Base-by-base conservation (phyloP, 306 rosid species). In the Cyclanthera cordifolia region DNA sequence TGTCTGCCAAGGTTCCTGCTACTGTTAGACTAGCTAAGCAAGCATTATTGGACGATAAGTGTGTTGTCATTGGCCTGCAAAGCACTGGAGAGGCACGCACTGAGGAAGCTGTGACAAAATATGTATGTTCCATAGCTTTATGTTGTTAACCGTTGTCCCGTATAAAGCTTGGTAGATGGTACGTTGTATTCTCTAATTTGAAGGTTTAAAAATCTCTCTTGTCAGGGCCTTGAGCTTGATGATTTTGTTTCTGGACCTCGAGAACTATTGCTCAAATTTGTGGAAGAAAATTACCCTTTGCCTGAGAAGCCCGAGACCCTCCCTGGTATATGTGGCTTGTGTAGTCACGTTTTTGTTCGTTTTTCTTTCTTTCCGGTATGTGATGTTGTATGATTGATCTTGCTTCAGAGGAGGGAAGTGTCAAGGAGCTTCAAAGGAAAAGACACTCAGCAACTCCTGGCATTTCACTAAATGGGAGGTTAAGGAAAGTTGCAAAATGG, bases 1-100 rank as follows among this genome's bases (percentile, higher is more conserved):
- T 93, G 96, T 93, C 99, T 55, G 99, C 99, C 67, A 93, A 93
- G 88, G 96, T 93, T 53, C 99, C 99, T 71, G 95, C 95, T 80
- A 68, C 88, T 74, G 90, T 93, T 81, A 86, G 91, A 78, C 82
- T 93, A 59, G 95, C 95, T 9, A 86, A 90, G 80, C 76, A 87
- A 86, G 99, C 99, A 52, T 78, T 93, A 79, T 61, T 17, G 72
- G 86, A 86, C 54, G 88, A 80, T 61, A 93, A 93, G 57, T 83
- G 95, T 86, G 95, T 93, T 70, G 99, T 93, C 55, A 79, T 93
- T 82, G 99, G 99, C 72, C 95, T 93, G 84, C 99, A 93, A 89
- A 93, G 99, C 78, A 93, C 99, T 11, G 99, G 99, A 78, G 99
- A 93, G 83, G 96, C 99, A 20, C 84, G 99, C 79, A 93, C 95